A percentile compares a stretch with the other conserved stretches of the same genome.
Conservation (phyloP, 225 moss, liverwort and hornwort genomes). For the Straminergon stramineum region DNA sequence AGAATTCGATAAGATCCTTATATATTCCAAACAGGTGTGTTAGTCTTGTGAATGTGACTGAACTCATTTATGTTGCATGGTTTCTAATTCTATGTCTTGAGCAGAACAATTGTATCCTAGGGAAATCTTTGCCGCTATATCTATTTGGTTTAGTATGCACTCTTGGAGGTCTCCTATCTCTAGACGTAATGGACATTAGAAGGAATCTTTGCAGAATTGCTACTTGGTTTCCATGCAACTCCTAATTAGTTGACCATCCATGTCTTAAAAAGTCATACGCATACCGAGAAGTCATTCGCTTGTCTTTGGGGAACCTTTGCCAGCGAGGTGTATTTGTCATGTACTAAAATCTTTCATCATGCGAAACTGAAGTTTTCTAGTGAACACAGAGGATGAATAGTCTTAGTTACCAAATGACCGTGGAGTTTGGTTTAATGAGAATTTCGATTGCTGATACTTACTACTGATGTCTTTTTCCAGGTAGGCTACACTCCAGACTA, state of each 20-base stretch:
- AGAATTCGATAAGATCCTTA: constrained; percentile 86
- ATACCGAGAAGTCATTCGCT: neutral
- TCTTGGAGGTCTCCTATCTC: neutral
- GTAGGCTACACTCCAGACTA: constrained; percentile 88
- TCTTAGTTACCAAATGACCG: neutral
- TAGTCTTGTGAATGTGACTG: neutral
- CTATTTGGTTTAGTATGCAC: neutral
- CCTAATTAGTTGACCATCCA: neutral
- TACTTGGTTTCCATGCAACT: neutral
- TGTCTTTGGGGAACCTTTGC: neutral
- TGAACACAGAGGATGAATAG: neutral
- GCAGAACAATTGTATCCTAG: neutral
- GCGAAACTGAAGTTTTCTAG: neutral
- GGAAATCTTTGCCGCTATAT: neutral
- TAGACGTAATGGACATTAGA: neutral
- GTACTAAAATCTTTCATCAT: neutral
- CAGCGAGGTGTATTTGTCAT: neutral
- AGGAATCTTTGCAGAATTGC: neutral
- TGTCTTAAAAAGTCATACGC: neutral
- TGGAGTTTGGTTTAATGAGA: neutral
- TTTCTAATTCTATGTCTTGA: neutral
- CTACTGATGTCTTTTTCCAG: constrained; percentile 8
- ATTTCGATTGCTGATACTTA: neutral
- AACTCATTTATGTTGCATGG: neutral
- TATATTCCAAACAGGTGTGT: constrained; percentile 81